Conservation (phyloP, 306 rosid species). For the Casuarina glauca region DNA sequence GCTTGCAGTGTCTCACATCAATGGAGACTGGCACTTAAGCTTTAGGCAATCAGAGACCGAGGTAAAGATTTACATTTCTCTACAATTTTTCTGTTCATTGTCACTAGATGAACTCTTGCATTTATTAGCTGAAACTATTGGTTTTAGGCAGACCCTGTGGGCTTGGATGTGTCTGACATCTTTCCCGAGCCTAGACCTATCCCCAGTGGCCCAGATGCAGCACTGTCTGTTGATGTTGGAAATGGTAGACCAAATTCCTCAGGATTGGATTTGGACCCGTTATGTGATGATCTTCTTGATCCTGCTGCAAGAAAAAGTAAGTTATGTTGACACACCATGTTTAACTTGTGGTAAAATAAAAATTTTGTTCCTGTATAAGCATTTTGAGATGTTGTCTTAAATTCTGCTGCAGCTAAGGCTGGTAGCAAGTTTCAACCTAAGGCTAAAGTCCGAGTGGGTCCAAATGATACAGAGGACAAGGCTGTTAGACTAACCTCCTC, state of each 20-base stretch:
- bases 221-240: background rate
- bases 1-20: conserved; percentile 20
- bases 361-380: background rate
- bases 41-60: conserved; percentile 26
- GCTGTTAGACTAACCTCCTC: background rate
- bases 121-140: conserved; percentile 16
- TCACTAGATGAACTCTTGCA: conserved; percentile 3
- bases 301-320: conserved; percentile 28
- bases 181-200: conserved; percentile 5
- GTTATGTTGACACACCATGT: conserved; percentile 10
- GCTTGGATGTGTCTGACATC: conserved; percentile 23
- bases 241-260: background rate
- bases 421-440: conserved; percentile 14
- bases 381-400: conserved; percentile 1
- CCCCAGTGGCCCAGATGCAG: background rate
- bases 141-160: conserved; percentile 34
- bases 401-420: conserved; percentile 2
- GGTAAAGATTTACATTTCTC: conserved; percentile 28
- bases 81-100: conserved; percentile 5
- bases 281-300: background rate
- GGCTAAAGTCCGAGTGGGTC: background rate
- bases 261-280: conserved; percentile 13
- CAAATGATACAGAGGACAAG: conserved; percentile 2
- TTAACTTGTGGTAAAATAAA: conserved; percentile 4
- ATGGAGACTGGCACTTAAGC: conserved; percentile 17